phyloP scores from a whole-genome alignment of 768 basidiomycete genomes.

The Pleurotus tuber-regium region DNA sequence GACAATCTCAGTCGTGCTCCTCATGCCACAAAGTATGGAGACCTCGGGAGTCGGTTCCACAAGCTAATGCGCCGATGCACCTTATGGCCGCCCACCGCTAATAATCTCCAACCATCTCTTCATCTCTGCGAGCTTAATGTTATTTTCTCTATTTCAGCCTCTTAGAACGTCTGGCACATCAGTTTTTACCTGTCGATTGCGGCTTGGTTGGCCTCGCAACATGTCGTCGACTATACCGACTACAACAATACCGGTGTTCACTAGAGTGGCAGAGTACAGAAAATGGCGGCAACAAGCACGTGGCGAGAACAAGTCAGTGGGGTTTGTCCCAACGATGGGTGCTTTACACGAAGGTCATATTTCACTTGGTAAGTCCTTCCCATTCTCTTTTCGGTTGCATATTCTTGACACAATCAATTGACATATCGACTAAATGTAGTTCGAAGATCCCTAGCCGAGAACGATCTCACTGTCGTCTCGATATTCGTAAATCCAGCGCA shows the following conservation, averaged over 20 bases:
- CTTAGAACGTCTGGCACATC: background rate
- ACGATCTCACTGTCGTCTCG: constrained; percentile 87
- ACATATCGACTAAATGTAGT: constrained; percentile 62
- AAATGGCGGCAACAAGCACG: constrained; percentile 73
- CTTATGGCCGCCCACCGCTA: no score
- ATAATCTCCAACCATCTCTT: no score
- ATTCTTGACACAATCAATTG: no score
- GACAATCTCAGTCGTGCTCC: no score
- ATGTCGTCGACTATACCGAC: constrained; percentile 2
- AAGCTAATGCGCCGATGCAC: no score
- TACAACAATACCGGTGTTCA: constrained; percentile 46
- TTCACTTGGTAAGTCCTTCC: constrained; percentile 65
- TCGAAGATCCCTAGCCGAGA: constrained; percentile 66
- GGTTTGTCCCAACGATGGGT: constrained; percentile 98
- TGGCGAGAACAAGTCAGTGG: constrained; percentile 63
- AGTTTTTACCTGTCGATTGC: no score
- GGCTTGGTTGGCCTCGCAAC: background rate
- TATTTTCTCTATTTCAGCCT: background rate
- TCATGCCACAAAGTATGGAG: no score
- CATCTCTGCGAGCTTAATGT: no score
- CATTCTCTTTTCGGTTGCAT: background rate
- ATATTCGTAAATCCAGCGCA: constrained; percentile 99
- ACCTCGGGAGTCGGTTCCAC: no score
- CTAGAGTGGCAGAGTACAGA: constrained; percentile 58
- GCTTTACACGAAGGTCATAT: constrained; percentile 94